Conservation (phyloP, 2,329 filamentous ascomycete species). For the Sporothrix protearum region DNA sequence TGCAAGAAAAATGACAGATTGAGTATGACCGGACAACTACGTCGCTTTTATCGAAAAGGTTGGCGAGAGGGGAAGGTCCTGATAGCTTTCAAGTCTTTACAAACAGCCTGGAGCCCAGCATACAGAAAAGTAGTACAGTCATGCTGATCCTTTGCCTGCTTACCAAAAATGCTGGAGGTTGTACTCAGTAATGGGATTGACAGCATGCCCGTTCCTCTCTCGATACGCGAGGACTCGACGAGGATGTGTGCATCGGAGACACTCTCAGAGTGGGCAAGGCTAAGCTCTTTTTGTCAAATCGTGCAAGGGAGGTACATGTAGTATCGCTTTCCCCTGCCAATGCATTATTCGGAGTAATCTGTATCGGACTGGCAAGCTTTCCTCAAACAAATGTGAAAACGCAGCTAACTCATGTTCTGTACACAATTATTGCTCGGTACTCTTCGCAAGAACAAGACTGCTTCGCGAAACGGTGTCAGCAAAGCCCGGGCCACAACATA, state of each 20-base stretch:
- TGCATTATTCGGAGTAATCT: neutral
- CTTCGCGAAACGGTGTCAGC: neutral
- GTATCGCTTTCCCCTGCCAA: neutral
- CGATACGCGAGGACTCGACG: conserved; percentile 9
- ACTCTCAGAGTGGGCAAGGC: neutral
- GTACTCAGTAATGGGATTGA: neutral
- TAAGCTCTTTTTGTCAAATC: neutral
- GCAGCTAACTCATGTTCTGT: neutral
- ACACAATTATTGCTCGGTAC: neutral
- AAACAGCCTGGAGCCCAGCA: neutral
- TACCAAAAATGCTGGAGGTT: neutral
- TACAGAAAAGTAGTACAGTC: neutral
- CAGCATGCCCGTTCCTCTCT: neutral
- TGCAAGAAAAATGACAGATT: neutral
- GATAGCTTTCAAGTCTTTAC: neutral
- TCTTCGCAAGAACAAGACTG: neutral
- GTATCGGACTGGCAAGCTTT: neutral
- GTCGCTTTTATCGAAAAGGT: neutral
- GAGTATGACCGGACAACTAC: neutral
- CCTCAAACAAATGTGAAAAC: neutral
- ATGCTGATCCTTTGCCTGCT: neutral
- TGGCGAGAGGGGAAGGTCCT: neutral
- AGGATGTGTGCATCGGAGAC: conserved; percentile 1
- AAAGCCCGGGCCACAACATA: neutral
- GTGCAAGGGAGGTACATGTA: neutral